Conservation (phyloP, 208 protist species). For the Crithidia expoeki region DNA sequence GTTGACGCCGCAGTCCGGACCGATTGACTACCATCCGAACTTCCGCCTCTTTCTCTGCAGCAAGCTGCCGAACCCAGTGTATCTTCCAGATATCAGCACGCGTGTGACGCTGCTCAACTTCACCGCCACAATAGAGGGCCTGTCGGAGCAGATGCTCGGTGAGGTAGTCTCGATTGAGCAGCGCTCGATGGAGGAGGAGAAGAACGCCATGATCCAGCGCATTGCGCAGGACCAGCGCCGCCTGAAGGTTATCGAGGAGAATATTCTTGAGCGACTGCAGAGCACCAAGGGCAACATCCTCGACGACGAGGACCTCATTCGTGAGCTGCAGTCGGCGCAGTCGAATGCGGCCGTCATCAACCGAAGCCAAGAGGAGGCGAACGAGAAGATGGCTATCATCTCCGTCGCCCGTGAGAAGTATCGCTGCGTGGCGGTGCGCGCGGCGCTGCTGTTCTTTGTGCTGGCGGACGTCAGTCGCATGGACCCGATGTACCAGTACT, state of each 20-base stretch:
- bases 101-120: slow-evolving; percentile 98
- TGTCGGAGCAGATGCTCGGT: slow-evolving; percentile 96
- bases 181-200: slow-evolving; percentile 94
- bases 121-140: slow-evolving; percentile 95
- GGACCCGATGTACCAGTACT: slow-evolving; percentile 99
- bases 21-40: slow-evolving; percentile 91
- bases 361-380: slow-evolving; percentile 88
- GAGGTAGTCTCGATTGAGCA: slow-evolving; percentile 95
- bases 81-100: slow-evolving; percentile 96
- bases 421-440: slow-evolving; percentile 88
- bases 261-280: slow-evolving; percentile 91
- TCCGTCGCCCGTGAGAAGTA: slow-evolving; percentile 89
- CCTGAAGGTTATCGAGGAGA: slow-evolving; percentile 93
- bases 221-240: slow-evolving; percentile 93
- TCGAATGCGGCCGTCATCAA: slow-evolving; percentile 88
- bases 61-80: slow-evolving; percentile 96
- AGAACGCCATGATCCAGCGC: slow-evolving; percentile 93
- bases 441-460: slow-evolving; percentile 95
- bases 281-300: slow-evolving; percentile 93
- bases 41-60: slow-evolving; percentile 96
- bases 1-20: slow-evolving; percentile 85
- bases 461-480: slow-evolving; percentile 93
- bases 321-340: slow-evolving; percentile 93
- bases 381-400: slow-evolving; percentile 95
- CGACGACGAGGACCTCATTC: slow-evolving; percentile 95